Base-by-base conservation (phyloP, 2,329 filamentous ascomycete species). In the Endoconidiophora laricicola region DNA sequence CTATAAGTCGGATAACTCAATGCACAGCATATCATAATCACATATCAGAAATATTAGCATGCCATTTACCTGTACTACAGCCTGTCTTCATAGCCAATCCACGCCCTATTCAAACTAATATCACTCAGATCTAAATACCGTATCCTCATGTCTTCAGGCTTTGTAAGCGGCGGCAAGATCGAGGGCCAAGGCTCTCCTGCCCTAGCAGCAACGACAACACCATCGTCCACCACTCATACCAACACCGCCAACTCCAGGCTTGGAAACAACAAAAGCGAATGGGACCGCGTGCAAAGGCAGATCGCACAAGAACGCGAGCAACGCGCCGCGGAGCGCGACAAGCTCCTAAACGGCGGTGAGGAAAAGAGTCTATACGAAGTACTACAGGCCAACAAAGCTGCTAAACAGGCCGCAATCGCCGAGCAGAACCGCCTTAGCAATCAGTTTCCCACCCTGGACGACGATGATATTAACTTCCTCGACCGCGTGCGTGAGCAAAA, bases 361-460 rank as follows among this genome's bases (percentile, higher is more conserved):
- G 74, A 81, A 57, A 79, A 73, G 63, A 79, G 72, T 47, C 69
- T 91, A 24, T 91, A 73, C 60, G 85, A 88, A 41, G 72, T 83
- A 2, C 64, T 91, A 47, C 81, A 90, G 65, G 84, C 81, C 41
- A 91, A 91, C 64, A 48, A 52, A 82, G 83, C 79, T 56, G 82
- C 83, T 52, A 90, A 88, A 64, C 82, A 90, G 65, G 83, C 84
- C 18, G 83, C 80, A 6, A 86, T 87, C 62, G 84, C 87, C 62
- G 84, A 90, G 63, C 71, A 79, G 55, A 74, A 72, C 55, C 73
- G 73, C 56, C 68, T 90, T 48, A 76, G 77, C 59, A 84, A 90
- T 58, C 85, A 90, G 66, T 88, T 87, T 61, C 76, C 80, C 38
- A 71, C 81, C 2, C 70, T 91, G 26, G 81, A 90, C 60, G 82